A percentile compares a stretch with the other conserved stretches of the same genome.
Conservation (phyloP, 1,139 yeast species). For the Cylindricascospora bacillispora region DNA sequence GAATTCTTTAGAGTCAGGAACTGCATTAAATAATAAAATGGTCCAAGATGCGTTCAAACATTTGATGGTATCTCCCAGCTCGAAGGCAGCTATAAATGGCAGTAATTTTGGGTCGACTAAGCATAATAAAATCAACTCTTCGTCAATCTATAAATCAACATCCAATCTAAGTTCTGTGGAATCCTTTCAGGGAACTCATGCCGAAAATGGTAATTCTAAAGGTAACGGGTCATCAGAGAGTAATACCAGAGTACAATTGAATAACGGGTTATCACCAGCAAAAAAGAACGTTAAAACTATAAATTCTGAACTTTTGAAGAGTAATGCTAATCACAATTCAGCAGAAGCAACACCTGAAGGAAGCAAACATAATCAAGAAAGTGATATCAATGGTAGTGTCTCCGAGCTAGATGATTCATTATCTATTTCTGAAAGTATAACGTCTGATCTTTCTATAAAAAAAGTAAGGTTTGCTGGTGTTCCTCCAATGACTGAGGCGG, state of each 20-base stretch:
- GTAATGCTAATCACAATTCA: too few species aligned
- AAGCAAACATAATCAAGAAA: neutral
- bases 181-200: neutral
- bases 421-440: neutral
- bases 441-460: constrained; percentile 7
- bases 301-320: neutral
- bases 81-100: neutral
- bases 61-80: constrained; percentile 5
- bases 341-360: too few species aligned
- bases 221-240: neutral
- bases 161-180: neutral
- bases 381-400: neutral
- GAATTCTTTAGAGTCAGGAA: constrained; percentile 21
- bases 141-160: neutral
- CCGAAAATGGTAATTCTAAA: neutral
- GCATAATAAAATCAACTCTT: neutral
- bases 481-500: constrained; percentile 23
- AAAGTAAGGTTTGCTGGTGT: constrained; percentile 26
- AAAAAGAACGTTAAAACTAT: neutral
- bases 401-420: neutral
- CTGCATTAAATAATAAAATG: constrained; percentile 17
- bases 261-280: neutral
- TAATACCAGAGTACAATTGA: neutral
- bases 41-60: constrained; percentile 17
- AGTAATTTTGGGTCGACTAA: neutral